Evolutionary conservation across 164 flowering plant genomes (phyloP).

Genomic region (Saururus chinensis): DNA sequence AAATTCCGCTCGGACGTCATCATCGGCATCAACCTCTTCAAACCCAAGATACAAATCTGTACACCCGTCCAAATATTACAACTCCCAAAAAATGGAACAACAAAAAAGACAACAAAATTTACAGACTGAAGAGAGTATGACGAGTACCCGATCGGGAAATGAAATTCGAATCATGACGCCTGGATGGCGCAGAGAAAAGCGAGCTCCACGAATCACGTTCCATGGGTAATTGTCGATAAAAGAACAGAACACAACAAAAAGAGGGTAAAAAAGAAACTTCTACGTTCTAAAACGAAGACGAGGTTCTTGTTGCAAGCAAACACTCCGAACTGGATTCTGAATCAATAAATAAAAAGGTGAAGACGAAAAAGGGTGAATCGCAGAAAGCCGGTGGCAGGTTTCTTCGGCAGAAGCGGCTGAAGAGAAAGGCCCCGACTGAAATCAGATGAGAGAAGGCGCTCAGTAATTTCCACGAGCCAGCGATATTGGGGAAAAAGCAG

Average conservation of each 20-base stretch:
- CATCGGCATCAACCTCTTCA: slow-evolving; percentile 74
- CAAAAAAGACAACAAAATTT: not conserved
- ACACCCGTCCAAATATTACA: slow-evolving; percentile 5
- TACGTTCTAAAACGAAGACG: too few species aligned
- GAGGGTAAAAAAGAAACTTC: too few species aligned
- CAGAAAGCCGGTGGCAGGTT: not conserved
- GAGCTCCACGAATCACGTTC: slow-evolving; percentile 3
- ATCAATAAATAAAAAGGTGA: too few species aligned
- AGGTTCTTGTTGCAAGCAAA: too few species aligned
- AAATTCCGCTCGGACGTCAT: slow-evolving; percentile 62
- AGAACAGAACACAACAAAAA: too few species aligned
- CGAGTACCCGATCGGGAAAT: not conserved
- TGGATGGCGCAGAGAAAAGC: slow-evolving; percentile 1
- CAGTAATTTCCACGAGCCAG: not conserved
- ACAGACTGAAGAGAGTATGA: too few species aligned
- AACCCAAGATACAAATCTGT: slow-evolving; percentile 59
- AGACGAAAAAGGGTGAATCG: not conserved
- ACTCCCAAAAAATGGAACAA: not conserved
- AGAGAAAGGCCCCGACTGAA: slow-evolving; percentile 3
- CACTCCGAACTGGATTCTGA: too few species aligned
- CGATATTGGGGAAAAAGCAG: too few species aligned
- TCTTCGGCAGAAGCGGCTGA: too few species aligned
- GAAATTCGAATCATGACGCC: not conserved
- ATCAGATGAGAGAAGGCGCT: not conserved
- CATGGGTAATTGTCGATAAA: not conserved